Base-by-base conservation (phyloP, 306 rosid genomes). In the Heteromeles arbutifolia region DNA sequence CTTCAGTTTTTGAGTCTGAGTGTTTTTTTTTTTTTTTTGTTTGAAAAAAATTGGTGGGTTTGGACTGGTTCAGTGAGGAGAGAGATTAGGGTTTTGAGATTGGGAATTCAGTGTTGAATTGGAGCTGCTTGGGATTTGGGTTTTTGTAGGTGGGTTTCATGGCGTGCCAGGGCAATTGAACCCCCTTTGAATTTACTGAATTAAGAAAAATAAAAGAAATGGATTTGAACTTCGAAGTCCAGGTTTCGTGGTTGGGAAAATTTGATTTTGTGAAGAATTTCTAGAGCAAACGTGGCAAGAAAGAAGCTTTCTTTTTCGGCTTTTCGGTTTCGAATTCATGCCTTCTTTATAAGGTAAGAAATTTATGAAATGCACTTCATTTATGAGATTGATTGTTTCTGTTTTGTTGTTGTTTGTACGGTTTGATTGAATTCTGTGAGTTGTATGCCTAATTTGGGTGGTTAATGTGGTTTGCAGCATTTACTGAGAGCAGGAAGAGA, bases 341-440 rank as follows among this genome's bases (percentile, higher is more conserved):
- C 64, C 67, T 79, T 78, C 53, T 78, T 61, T 79, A 41, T 69
- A 84, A 73, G 89, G 91, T 88, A 85, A 78, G 75, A 69, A 75
- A 41, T 32, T 74, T 56, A 41, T 53, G 56, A 50, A 70, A 41
- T 65, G 65, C 68, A 70, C 31, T 74, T 82, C 71, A 65, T 79
- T 79, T 39, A 70, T 70, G 67, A 69, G 65, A 32, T 41, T 69
- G 2, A 69, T 69, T 43, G 4, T 59, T 57, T 61, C 13, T 25
- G 29, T 58, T 13, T 14, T 53, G 10, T 2, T 64, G 12, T 50
- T 62, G 59, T 12, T 59, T 24, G 37, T 25, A 3, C 5, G 25
- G 44, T 28, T 56, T 56, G 67, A 39, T 72, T 58, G 50, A 44
- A 11, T 32, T 72, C 15, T 34, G 22, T 32, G 39, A 18, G 41